Conservation (phyloP, 495 filamentous ascomycete species). For the Aspergillus biplanus region DNA sequence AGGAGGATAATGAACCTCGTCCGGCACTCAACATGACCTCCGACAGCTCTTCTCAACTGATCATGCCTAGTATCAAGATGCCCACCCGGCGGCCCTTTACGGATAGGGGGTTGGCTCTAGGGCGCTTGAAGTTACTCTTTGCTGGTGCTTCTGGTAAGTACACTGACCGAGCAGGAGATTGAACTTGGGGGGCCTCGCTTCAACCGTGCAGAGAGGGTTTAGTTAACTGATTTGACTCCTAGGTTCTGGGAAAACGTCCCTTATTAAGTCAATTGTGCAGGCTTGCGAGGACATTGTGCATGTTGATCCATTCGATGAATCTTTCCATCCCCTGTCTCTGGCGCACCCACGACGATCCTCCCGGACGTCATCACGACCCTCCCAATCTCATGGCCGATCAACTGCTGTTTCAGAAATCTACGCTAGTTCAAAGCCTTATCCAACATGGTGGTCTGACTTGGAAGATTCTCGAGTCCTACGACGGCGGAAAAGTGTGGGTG, state of each 20-base stretch:
- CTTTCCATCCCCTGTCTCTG: conserved; percentile 39
- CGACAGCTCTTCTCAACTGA: conserved; percentile 76
- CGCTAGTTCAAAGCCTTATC: conserved; percentile 92
- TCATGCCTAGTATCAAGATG: conserved; percentile 98
- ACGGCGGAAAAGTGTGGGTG: conserved; percentile 78
- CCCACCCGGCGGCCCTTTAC: conserved; percentile 93
- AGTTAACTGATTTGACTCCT: neutral
- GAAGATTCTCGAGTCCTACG: conserved; percentile 71
- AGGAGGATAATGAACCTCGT: conserved; percentile 43
- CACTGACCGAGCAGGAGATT: neutral
- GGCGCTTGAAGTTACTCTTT: conserved; percentile 83
- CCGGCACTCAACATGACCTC: conserved; percentile 31
- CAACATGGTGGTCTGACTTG: conserved; percentile 91
- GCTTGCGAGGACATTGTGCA: conserved; percentile 96
- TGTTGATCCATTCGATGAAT: conserved; percentile 69
- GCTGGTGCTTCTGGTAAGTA: conserved; percentile 78
- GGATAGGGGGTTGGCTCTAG: conserved; percentile 78
- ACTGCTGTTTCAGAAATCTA: conserved; percentile 74
- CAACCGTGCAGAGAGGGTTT: neutral
- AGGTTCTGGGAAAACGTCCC: conserved; percentile 81
- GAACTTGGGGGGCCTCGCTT: neutral
- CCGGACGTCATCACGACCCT: conserved; percentile 36
- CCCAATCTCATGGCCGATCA: conserved; percentile 34
- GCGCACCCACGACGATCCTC: conserved; percentile 32
- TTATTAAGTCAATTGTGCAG: conserved; percentile 93